These are phyloP conservation scores for Mycena leptocephala DNA, from an alignment of 768 basidiomycete genomes.

Conservation along the genomic window DNA sequence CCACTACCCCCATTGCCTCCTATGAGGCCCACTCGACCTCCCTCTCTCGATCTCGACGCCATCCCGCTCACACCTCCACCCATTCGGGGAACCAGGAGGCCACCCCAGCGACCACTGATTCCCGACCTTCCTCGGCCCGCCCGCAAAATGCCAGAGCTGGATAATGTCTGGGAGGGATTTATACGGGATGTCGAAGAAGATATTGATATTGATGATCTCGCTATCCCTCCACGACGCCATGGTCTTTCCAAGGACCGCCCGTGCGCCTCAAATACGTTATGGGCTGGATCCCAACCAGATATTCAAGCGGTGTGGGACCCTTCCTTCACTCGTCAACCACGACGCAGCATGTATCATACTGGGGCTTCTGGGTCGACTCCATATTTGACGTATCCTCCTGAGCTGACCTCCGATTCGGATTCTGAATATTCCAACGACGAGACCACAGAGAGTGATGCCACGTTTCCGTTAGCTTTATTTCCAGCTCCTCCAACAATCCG, in stretches of 20 bases:
- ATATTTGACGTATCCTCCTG: background rate
- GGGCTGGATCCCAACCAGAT: background rate
- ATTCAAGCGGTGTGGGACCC: conserved; percentile 8
- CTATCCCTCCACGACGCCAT: background rate
- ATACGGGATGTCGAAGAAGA: conserved; percentile 42
- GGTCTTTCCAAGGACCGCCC: background rate
- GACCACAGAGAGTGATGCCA: background rate
- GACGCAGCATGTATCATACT: conserved; percentile 9
- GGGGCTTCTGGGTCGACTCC: conserved; percentile 25
- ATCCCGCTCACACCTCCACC: background rate
- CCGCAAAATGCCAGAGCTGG: conserved; percentile 40
- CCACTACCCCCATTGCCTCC: conserved; percentile 37
- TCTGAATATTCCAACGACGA: conserved; percentile 39
- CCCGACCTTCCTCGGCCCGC: conserved; percentile 19
- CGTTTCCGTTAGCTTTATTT: conserved; percentile 52
- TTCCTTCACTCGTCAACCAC: background rate
- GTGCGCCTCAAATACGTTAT: background rate
- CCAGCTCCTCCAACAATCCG: conserved; percentile 58
- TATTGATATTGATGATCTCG: background rate
- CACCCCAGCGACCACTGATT: conserved; percentile 10
- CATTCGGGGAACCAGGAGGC: background rate
- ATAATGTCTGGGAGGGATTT: conserved; percentile 49
- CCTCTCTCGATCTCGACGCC: conserved; percentile 41
- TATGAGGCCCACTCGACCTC: conserved; percentile 49
- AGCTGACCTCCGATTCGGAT: conserved; percentile 35